Conservation (phyloP, 495 filamentous ascomycete species). For the Penicillium desertorum region DNA sequence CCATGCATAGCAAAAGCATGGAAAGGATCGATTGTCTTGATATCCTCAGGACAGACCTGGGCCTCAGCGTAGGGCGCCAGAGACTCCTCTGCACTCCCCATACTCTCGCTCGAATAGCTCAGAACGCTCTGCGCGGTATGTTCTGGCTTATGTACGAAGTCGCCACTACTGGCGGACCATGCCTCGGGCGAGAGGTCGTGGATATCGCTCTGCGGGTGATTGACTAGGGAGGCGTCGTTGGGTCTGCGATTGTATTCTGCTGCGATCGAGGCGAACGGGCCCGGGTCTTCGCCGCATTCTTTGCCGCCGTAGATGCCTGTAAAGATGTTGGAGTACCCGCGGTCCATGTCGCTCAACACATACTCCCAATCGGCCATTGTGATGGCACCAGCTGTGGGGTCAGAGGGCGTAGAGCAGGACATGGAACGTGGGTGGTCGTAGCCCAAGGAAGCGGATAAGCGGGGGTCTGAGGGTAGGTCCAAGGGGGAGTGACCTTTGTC, state of each 20-base stretch:
- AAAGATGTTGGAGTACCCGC: conserved; percentile 75
- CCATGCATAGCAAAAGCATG: conserved; percentile 51
- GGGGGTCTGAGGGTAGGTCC: conserved; percentile 22
- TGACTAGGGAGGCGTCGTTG: conserved; percentile 18
- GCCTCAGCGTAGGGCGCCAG: conserved; percentile 23
- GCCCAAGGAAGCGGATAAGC: conserved; percentile 23
- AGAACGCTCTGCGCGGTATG: conserved; percentile 63
- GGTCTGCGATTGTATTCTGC: conserved; percentile 40
- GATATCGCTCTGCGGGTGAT: conserved; percentile 27
- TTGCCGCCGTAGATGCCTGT: conserved; percentile 79
- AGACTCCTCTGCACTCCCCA: conserved; percentile 54
- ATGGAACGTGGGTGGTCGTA: conserved; percentile 32
- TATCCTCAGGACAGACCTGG: conserved; percentile 32
- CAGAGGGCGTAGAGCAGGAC: conserved; percentile 36
- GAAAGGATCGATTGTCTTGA: conserved; percentile 42
- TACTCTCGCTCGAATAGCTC: conserved; percentile 75
- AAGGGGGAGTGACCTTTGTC: conserved; percentile 22
- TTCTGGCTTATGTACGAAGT: conserved; percentile 36
- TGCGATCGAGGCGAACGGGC: conserved; percentile 45
- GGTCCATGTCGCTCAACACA: conserved; percentile 73
- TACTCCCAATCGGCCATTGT: conserved; percentile 76
- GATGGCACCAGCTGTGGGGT: conserved; percentile 37
- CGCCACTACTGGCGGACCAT: conserved; percentile 46
- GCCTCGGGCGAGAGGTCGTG: conserved; percentile 42
- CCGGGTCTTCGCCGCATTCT: conserved; percentile 49